Base-by-base conservation (phyloP, 257 asterid species). In the Prunella vulgaris region DNA sequence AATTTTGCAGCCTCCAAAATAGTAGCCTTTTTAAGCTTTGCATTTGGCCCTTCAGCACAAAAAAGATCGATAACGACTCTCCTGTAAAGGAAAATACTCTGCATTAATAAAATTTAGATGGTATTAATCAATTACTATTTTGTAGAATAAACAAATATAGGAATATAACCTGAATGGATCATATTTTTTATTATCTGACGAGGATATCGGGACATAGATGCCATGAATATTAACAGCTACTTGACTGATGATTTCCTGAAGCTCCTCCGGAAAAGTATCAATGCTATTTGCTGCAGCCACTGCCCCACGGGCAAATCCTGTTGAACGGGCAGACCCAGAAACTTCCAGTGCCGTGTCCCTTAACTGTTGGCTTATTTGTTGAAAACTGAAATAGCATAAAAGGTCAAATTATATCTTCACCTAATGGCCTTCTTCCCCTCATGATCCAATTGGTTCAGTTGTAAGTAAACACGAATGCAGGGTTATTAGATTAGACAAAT, bases 221-320 rank as follows among this genome's bases (percentile, higher is more conserved):
- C 90, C 99, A 76, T 94, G 97, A 70, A 94, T 79, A 69, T 88
- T 80, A 21, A 82, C 77, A 56, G 96, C 96, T 71, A 91, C 83
- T 80, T 85, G 78, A 69, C 49, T 68, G 71, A 89, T 70, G 48
- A 88, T 83, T 68, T 84, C 68, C 77, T 79, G 87, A 76, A 89
- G 85, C 78, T 93, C 96, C 69, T 84, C 81, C 8, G 82, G 82
- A 63, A 64, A 80, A 71, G 80, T 83, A 65, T 80, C 87, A 54
- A 89, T 83, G 72, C 59, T 74, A 33, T 21, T n/a, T n/a, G n/a
- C n/a, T n/a, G 89, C 96, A 78, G 85, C 79, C 60, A 72, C 56
- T 49, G 83, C 84, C 72, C 78, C 88, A 65, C 63, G 81, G 38
- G 88, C 79, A 60, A 69, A 69, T 65, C 87, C 89, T 64, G 77